Conservation (phyloP, 202 grass and related monocot species). For the Digitaria exilis region DNA sequence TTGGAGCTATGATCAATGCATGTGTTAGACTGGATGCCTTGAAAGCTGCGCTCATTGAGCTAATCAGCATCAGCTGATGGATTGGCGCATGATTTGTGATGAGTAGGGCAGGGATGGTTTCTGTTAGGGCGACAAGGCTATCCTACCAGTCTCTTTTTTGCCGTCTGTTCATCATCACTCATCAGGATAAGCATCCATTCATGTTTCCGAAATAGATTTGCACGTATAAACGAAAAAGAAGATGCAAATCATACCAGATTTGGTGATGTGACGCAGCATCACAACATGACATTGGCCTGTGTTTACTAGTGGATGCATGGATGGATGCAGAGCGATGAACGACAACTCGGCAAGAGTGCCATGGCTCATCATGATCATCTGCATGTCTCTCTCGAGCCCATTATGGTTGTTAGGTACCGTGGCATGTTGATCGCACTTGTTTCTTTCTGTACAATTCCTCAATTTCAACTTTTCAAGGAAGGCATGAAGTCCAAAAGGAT, state of each 20-base stretch:
- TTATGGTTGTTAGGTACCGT: background rate
- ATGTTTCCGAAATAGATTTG: background rate
- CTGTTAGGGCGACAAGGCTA: conserved; percentile 32
- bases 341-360: background rate
- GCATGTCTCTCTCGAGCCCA: background rate
- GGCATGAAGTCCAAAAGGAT: background rate
- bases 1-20: background rate
- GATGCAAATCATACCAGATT: conserved; percentile 6
- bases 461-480: background rate
- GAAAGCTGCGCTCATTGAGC: conserved; percentile 27
- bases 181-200: conserved; percentile 33
- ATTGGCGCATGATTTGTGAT: background rate
- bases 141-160: background rate
- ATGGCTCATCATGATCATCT: background rate
- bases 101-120: conserved; percentile 30
- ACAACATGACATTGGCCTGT: background rate
- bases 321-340: conserved; percentile 12
- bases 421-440: background rate
- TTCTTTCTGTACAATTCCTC: background rate
- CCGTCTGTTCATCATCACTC: background rate
- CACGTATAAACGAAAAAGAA: background rate
- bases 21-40: background rate
- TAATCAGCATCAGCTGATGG: background rate
- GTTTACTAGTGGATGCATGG: conserved; percentile 24
- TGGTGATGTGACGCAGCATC: conserved; percentile 26